Evolutionary conservation across 2,329 filamentous ascomycete species (phyloP).

Genomic region (Colletotrichum echinochloae): DNA sequence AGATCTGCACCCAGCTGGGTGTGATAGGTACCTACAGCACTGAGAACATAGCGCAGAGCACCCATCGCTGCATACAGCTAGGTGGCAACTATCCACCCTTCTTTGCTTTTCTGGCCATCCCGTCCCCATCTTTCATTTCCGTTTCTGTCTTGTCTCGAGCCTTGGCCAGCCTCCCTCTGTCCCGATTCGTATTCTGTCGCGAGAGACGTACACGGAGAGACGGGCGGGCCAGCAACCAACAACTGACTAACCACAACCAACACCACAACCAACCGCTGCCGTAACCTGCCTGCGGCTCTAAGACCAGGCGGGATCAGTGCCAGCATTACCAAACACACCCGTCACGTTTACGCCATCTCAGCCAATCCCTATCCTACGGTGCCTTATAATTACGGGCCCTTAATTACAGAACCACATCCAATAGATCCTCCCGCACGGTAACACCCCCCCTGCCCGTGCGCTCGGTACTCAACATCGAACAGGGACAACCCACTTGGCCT

Average conservation of each 20-base stretch:
- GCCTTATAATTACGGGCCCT: slow-evolving; percentile 34
- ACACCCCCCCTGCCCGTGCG: slow-evolving; percentile 21
- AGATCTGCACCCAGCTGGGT: not conserved
- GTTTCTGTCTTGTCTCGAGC: not conserved
- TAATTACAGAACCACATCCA: slow-evolving; percentile 35
- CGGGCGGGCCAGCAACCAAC: not conserved
- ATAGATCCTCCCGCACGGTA: slow-evolving; percentile 35
- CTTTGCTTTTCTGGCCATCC: not conserved
- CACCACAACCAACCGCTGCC: slow-evolving; percentile 8
- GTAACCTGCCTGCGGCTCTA: slow-evolving; percentile 2
- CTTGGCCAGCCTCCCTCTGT: not conserved
- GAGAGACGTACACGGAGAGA: not conserved
- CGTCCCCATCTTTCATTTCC: not conserved
- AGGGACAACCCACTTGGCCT: slow-evolving; percentile 40
- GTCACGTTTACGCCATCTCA: slow-evolving; percentile 10
- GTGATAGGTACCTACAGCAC: no score
- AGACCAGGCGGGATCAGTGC: slow-evolving; percentile 11
- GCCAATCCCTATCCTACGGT: slow-evolving; percentile 31
- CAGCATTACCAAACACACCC: slow-evolving; percentile 16
- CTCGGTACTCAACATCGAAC: slow-evolving; percentile 42
- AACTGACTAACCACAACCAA: not conserved
- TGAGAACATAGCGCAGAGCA: not conserved
- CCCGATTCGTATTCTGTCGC: slow-evolving; percentile 7
- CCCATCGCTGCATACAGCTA: not conserved
- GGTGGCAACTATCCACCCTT: not conserved